These are phyloP conservation scores for Fomitopsis palustris DNA, from an alignment of 1,284 basidiomycete species.

Conservation along the genomic window DNA sequence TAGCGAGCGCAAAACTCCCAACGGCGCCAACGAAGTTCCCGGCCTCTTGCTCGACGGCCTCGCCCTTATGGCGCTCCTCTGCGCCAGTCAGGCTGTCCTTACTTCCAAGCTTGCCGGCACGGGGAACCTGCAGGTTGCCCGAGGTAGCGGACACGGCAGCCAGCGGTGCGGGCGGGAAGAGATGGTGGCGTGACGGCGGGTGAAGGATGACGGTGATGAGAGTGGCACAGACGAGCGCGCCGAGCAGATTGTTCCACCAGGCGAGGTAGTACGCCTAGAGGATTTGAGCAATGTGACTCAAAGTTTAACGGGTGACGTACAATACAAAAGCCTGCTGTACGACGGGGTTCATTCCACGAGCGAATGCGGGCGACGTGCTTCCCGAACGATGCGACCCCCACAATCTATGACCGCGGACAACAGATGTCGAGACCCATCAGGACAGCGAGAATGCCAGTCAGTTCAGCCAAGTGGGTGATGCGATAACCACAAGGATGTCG, in stretches of 20 bases:
- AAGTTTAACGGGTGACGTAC: conserved; percentile 16
- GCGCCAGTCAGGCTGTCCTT: conserved; percentile 29
- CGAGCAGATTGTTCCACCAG: conserved; percentile 39
- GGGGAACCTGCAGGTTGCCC: conserved; percentile 27
- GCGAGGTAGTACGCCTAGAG: conserved; percentile 38
- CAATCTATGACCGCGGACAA: conserved; percentile 24
- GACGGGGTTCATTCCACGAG: conserved; percentile 45
- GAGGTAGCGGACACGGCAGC: conserved; percentile 28
- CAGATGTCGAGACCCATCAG: no score
- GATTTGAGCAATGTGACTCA: neutral
- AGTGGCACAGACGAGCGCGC: conserved; percentile 34
- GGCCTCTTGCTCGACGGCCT: conserved; percentile 42
- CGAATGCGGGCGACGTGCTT: conserved; percentile 46
- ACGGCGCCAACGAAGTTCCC: conserved; percentile 37
- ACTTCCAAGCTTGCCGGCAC: conserved; percentile 24
- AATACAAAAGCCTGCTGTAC: conserved; percentile 39
- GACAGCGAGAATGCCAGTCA: no score
- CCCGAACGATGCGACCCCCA: conserved; percentile 38
- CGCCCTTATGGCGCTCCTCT: conserved; percentile 36
- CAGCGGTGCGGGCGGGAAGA: conserved; percentile 50
- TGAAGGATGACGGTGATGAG: conserved; percentile 40
- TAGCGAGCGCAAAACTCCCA: conserved; percentile 33
- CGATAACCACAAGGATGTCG: no score
- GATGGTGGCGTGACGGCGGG: conserved; percentile 36
- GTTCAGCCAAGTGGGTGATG: no score